Percentiles rank a stretch among this genome's conserved stretches.
Conservation (phyloP, 1,284 basidiomycete species). For the Leccinum subfulvum region DNA sequence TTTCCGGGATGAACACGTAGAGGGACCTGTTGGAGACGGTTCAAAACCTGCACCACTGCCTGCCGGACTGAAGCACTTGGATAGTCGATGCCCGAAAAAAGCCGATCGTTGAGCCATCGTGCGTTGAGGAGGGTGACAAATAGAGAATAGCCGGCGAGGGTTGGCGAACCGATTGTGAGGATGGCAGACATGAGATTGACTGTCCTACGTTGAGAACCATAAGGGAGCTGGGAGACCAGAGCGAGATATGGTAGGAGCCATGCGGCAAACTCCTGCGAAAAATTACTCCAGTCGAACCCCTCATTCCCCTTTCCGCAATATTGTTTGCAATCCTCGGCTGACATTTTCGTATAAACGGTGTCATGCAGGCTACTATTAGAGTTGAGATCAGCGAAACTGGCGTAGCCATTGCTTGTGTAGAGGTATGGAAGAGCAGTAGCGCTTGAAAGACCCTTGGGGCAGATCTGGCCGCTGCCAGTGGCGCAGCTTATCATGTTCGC, state of each 20-base stretch:
- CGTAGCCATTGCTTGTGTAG: slow-evolving; percentile 12
- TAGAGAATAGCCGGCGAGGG: slow-evolving; percentile 34
- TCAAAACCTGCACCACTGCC: slow-evolving; percentile 24
- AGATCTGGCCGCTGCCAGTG: too few relatives aligned
- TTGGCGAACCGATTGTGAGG: slow-evolving; percentile 35
- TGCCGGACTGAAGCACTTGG: slow-evolving; percentile 16
- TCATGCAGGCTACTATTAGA: too few relatives aligned
- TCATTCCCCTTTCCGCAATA: slow-evolving; percentile 32
- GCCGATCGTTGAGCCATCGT: slow-evolving; percentile 25
- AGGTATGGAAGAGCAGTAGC: slow-evolving; percentile 16
- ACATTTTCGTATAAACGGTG: too few relatives aligned
- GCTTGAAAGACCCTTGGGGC: slow-evolving; percentile 7
- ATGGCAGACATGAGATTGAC: slow-evolving; percentile 33
- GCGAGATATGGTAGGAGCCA: slow-evolving; percentile 48
- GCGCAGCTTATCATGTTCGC: slow-evolving; percentile 13
- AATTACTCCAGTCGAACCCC: slow-evolving; percentile 37
- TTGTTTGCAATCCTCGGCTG: too few relatives aligned
- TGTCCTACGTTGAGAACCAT: slow-evolving; percentile 29
- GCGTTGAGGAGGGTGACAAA: slow-evolving; percentile 33
- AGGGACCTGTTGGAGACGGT: slow-evolving; percentile 32
- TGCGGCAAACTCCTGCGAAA: slow-evolving; percentile 40
- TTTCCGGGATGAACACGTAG: slow-evolving; percentile 25
- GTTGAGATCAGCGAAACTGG: too few relatives aligned
- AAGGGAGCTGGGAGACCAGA: slow-evolving; percentile 43
- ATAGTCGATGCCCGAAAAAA: slow-evolving; percentile 25